These are phyloP conservation scores for Angomonas desouzai DNA, from an alignment of 208 protist species.

Conservation along the genomic window DNA sequence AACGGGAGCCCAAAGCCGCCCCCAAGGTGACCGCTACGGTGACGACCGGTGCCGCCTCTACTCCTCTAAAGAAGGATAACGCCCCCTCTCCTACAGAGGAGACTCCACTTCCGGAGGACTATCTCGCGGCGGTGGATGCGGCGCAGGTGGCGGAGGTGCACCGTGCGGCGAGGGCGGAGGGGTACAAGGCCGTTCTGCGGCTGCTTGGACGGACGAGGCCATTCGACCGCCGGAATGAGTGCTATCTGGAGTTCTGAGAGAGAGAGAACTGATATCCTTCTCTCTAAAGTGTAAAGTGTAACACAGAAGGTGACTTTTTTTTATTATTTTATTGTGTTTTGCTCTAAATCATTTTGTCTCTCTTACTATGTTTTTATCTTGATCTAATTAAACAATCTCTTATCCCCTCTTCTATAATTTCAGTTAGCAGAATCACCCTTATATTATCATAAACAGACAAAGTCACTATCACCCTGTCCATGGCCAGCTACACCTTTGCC, in stretches of 20 bases:
- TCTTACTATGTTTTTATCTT: neutral
- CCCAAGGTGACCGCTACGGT: neutral
- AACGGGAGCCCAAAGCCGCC: neutral
- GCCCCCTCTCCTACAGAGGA: neutral
- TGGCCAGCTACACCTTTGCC: neutral
- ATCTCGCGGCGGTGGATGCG: slow-evolving; percentile 2
- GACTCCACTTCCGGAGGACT: neutral
- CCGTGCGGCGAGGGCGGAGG: slow-evolving; percentile 31
- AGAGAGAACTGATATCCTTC: slow-evolving; percentile 13
- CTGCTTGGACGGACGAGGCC: slow-evolving; percentile 63
- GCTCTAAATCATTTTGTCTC: slow-evolving; percentile 3
- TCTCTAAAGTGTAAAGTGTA: neutral
- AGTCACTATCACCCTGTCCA: neutral
- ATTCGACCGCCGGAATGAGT: slow-evolving; percentile 46
- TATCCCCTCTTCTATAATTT: neutral
- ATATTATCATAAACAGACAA: no score
- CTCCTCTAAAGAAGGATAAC: neutral
- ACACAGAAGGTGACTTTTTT: no score
- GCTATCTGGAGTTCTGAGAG: slow-evolving; percentile 65
- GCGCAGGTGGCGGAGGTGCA: slow-evolving; percentile 11
- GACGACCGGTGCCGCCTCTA: neutral
- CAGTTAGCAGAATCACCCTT: no score
- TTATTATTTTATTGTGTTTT: neutral
- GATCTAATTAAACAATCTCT: neutral
- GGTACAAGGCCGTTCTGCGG: slow-evolving; percentile 46